phyloP scores from a whole-genome alignment of 1,139 yeast genomes.

The Wickerhamomyces sp. region DNA sequence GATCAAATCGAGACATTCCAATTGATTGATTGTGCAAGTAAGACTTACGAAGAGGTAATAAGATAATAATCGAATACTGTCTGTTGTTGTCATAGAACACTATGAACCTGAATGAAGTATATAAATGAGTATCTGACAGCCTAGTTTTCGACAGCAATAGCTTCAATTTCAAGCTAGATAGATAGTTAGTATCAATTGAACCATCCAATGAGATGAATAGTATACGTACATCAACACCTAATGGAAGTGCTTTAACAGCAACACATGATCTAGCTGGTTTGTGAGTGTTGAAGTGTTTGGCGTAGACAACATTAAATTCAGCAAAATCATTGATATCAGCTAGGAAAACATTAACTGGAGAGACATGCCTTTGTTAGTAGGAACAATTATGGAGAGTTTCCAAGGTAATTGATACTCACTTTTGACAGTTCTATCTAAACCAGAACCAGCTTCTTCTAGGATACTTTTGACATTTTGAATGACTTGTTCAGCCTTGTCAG shows the following conservation, averaged over 20 bases:
- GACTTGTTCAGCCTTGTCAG: conserved; percentile 82
- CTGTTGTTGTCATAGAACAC: too few species aligned
- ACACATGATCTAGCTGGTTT: conserved; percentile 97
- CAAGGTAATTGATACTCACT: conserved; percentile 11
- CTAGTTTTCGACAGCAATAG: conserved; percentile 45
- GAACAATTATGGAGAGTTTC: neutral
- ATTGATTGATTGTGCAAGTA: too few species aligned
- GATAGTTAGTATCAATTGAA: too few species aligned
- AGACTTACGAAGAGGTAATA: too few species aligned
- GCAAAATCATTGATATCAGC: conserved; percentile 83
- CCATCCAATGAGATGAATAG: too few species aligned
- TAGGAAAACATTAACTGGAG: conserved; percentile 66
- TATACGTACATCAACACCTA: conserved; percentile 68
- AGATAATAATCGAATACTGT: too few species aligned
- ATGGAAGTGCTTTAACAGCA: conserved; percentile 83
- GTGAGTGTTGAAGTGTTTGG: conserved; percentile 71
- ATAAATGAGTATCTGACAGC: neutral
- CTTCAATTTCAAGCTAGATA: conserved; percentile 50
- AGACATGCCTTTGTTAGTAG: neutral
- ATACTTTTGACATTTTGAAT: conserved; percentile 72
- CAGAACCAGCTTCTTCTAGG: conserved; percentile 77
- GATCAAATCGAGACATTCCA: too few species aligned
- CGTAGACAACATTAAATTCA: conserved; percentile 78
- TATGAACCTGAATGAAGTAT: neutral
- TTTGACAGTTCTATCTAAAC: conserved; percentile 77